A percentile compares a stretch with the other conserved stretches of the same genome.
Conservation (phyloP, 1,139 yeast genomes). For the Wickerhamomyces sp. region DNA sequence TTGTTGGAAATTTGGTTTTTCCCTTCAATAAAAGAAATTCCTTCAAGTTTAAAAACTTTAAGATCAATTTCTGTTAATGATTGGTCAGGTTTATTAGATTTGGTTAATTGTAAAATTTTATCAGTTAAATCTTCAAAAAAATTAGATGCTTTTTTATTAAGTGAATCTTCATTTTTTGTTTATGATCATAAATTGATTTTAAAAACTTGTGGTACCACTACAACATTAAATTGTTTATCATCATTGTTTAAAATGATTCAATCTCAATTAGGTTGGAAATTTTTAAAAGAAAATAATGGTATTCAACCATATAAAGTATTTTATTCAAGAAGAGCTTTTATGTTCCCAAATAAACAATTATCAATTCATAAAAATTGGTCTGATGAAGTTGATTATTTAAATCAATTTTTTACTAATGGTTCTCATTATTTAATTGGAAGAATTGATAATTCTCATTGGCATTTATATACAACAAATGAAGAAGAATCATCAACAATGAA, state of each 20-base stretch:
- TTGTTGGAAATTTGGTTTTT: constrained; percentile 87
- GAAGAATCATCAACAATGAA: constrained; percentile 27
- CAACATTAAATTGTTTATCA: constrained; percentile 75
- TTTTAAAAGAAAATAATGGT: constrained; percentile 9
- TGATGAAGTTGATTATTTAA: constrained; percentile 67
- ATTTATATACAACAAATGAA: constrained; percentile 56
- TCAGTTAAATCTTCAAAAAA: constrained; percentile 65
- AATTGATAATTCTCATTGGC: constrained; percentile 80
- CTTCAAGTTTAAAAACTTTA: constrained; percentile 35
- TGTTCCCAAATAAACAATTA: constrained; percentile 86
- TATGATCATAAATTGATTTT: constrained; percentile 79
- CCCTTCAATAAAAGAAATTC: constrained; percentile 35
- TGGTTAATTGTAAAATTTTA: constrained; percentile 83
- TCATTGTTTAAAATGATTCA: constrained; percentile 53
- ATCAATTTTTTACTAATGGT: constrained; percentile 57
- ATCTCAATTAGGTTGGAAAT: constrained; percentile 32
- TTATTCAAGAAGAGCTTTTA: constrained; percentile 85
- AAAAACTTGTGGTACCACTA: constrained; percentile 96
- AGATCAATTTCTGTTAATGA: constrained; percentile 59
- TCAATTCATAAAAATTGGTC: constrained; percentile 84
- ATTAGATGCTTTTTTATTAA: constrained; percentile 80
- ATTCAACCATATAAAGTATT: constrained; percentile 61
- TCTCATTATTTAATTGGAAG: constrained; percentile 79
- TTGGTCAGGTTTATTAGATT: constrained; percentile 73
- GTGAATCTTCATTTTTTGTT: constrained; percentile 89